phyloP scores from a whole-genome alignment of 805 yeast genomes.

The Candida michaelii region DNA sequence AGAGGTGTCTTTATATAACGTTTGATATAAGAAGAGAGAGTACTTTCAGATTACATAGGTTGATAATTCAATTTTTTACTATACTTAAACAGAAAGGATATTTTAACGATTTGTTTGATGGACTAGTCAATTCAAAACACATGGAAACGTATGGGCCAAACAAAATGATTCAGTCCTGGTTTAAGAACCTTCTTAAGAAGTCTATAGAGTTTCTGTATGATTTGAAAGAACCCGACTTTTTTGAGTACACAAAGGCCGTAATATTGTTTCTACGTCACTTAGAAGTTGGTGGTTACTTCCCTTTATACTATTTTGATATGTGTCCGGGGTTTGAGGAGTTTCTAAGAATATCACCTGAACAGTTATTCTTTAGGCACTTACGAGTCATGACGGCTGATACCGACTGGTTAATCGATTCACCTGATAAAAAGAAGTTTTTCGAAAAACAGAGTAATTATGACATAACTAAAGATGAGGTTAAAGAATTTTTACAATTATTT shows the following conservation, averaged over 20 bases:
- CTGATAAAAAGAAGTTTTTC: not conserved
- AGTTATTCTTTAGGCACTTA: not conserved
- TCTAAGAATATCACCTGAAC: not conserved
- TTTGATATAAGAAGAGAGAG: slow-evolving; percentile 7
- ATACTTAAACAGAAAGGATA: not conserved
- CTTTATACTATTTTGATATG: not conserved
- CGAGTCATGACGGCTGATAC: no score
- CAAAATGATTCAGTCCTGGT: slow-evolving; percentile 11
- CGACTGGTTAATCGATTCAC: not conserved
- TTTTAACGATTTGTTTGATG: not conserved
- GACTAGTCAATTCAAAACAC: not conserved
- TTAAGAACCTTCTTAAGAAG: slow-evolving; percentile 6
- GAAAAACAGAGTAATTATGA: slow-evolving; percentile 1
- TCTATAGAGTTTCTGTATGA: slow-evolving; percentile 10
- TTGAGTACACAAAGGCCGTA: slow-evolving; percentile 4
- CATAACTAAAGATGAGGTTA: not conserved
- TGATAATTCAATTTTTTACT: slow-evolving; percentile 5
- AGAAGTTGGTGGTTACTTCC: not conserved
- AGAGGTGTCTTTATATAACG: slow-evolving; percentile 18
- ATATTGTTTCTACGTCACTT: not conserved
- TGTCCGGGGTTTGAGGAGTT: slow-evolving; percentile 3
- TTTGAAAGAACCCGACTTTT: not conserved
- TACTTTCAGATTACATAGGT: slow-evolving; percentile 9
- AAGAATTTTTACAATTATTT: slow-evolving; percentile 1
- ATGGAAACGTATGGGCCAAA: slow-evolving; percentile 4